Conservation (phyloP, 768 basidiomycete species). For the Boletus huronensis region DNA sequence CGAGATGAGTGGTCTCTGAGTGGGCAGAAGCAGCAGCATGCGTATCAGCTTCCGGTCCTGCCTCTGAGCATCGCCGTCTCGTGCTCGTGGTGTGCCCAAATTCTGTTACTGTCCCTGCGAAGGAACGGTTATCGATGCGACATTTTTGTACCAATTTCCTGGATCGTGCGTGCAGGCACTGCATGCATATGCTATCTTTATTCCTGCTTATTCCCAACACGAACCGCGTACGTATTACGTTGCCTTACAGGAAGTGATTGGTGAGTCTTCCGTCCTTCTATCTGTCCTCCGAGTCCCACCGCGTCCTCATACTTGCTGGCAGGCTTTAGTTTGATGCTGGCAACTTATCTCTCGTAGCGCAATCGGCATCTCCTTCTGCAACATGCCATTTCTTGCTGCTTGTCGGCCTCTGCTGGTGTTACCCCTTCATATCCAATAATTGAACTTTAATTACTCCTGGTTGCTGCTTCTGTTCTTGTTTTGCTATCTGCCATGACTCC, state of each 20-base stretch:
- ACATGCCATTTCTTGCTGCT: slow-evolving; percentile 10
- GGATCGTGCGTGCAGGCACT: slow-evolving; percentile 14
- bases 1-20: slow-evolving; percentile 29
- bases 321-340: slow-evolving; percentile 20
- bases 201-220: slow-evolving; percentile 17
- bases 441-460: slow-evolving; percentile 21
- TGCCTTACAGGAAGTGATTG: slow-evolving; percentile 13
- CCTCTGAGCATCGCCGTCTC: slow-evolving; percentile 23
- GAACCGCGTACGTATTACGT: slow-evolving; percentile 22
- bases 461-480: not conserved
- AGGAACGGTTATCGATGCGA: slow-evolving; percentile 13
- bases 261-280: slow-evolving; percentile 14
- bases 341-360: not conserved
- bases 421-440: slow-evolving; percentile 26
- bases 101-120: slow-evolving; percentile 13
- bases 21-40: slow-evolving; percentile 28
- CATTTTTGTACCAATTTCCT: slow-evolving; percentile 12
- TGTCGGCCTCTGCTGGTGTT: slow-evolving; percentile 6
- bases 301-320: slow-evolving; percentile 4
- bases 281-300: not conserved
- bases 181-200: slow-evolving; percentile 24
- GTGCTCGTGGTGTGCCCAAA: slow-evolving; percentile 6
- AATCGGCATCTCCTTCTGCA: not conserved
- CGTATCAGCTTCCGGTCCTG: slow-evolving; percentile 26
- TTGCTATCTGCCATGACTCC: not conserved